Evolutionary conservation across 805 yeast species (phyloP), one percentile per base, ranked within the genome.

Genomic region (Metschnikowia cubensis): DNA sequence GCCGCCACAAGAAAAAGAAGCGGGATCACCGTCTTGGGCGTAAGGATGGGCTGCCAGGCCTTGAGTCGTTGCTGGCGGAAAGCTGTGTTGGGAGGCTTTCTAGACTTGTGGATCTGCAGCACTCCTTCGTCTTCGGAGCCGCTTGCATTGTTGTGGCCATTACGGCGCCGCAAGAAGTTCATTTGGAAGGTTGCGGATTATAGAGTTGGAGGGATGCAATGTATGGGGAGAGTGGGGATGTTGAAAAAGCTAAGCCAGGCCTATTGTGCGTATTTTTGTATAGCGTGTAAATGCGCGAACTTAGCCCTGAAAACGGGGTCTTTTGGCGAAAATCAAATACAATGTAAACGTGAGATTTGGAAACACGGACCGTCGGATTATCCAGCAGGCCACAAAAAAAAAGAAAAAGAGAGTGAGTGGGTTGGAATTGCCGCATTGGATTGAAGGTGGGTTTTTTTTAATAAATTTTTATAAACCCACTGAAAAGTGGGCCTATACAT

Each of bases 11-110:
- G 56, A 43, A 90, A 76, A 49, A 94, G 75, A 46, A 92, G 73
- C 2, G 98, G 98, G 41, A 94, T 77, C 42, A 92, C 97, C 15
- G 95, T 84, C 57, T 84, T 84, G 14, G 98, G 97, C 1, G 97
- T 87, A 49, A 94, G 78, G 48, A 94, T 89, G 1, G 98, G 99
- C 59, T 82, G 86, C 86, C 85, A 82, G 46, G 87, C 84, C 63
- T 82, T 81, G 58, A 82, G 71, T 50, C 87, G 70, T 68, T 82
- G 87, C 58, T 87, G 95, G 62, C 91, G 77, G 62, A 87, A 87
- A 2, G 91, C 92, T 6, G 92, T 87, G 65, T 87, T 74, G 51
- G 76, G 76, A 3, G 76, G 79, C 50, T 69, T 73, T 34, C 76
- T 57, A 11, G 72, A 69, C 56, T 72, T 73, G 42, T 53, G 53